Evolutionary conservation across 192 early-diverging fungal species (phyloP), one percentile per base, ranked within the genome.

Genomic region (Chytriomyces sp.): DNA sequence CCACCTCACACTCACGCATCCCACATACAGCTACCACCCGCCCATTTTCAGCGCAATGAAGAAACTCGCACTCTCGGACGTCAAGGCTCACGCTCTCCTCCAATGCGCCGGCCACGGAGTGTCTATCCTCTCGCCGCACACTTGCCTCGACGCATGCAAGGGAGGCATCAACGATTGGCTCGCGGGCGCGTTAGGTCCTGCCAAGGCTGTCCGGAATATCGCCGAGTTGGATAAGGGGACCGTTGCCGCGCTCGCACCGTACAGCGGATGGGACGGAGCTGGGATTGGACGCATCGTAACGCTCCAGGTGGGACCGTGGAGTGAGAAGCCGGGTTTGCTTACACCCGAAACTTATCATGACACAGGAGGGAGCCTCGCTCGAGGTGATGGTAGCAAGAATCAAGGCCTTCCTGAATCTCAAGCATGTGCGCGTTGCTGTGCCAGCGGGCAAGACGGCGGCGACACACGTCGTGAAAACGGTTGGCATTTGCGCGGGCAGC

Each of bases 81-180:
- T 84, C 14, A 94, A 93, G 77, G 93, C 94, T 75, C 80, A 80
- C 56, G 90, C 95, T 72, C 86, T 94, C 0, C 77, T 97, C 30
- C 87, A 85, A 63, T 93, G 92, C 54, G 88, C 90, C 5, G 93
- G 93, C 41, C 32, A 31, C 36, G 81, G 84, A 33, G 83, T 97
- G 26, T 93, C 93, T 22, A 85, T 98, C 39, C 93, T 90, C 79
- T 91, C 91, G 39, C 95, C 96, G 38, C 96, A 98, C 77, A 95
- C 95, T 28, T 89, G 93, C 6, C 84, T 92, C 55, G 95, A 98
- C 76, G 89, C 84, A 74, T 90, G 90, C 58, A 74, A 81, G 5
- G 84, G 86, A 38, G 96, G 96, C 8, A 87, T 93, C 57, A 96
- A 95, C 81, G 94, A 96, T 77, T 98, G 96, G 96, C 81, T 98